Evolutionary conservation across 2,329 filamentous ascomycete species (phyloP), one percentile per base, ranked within the genome.

Genomic region (Chrysoporthe cubensis): DNA sequence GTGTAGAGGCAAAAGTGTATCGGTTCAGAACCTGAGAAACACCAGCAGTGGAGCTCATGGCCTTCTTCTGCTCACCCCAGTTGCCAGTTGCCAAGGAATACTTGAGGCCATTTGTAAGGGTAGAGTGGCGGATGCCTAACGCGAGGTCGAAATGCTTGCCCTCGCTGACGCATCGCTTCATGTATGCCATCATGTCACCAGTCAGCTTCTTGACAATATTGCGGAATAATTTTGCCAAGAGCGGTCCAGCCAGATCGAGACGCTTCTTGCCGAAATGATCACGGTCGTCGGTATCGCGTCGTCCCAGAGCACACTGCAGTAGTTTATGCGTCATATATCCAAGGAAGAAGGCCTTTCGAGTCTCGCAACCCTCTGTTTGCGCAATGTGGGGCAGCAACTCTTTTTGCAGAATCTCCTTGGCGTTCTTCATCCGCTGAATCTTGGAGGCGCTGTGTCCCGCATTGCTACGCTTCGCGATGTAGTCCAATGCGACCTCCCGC

Each of bases 181-280:
- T 88, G 76, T 97, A 97, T 72, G 91, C 91, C 79, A 93, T 92
- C 64, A 98, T 89, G 74, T 99, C 96, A 69, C 92, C 91, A 58
- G 94, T 96, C 77, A 99, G 89, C 78, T 96, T 92, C 71, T 93
- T 89, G 78, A 97, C 95, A 69, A 98, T 90, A 69, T 91, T 90
- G 70, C 96, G 91, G 88, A 99, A 99, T 54, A 99, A 87, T 77
- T 96, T 97, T n/a, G 95, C 95, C 73, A 99, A 88, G 67, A 99
- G 85, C 43, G 96, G 95, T 71, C 96, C 96, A 66, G 96, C 95
- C 74, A 99, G 86, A 83, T 99, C 96, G 67, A 99, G 85, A 72
- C 96, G 91, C 86, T 99, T 99, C 87, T 98, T 98, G 75, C 96
- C 96, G 76, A 99, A 97, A 79, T 99, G 96, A 83, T 99, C 96